Conservation (phyloP, 2,329 filamentous ascomycete species). For the Paraconiothyrium sp. region DNA sequence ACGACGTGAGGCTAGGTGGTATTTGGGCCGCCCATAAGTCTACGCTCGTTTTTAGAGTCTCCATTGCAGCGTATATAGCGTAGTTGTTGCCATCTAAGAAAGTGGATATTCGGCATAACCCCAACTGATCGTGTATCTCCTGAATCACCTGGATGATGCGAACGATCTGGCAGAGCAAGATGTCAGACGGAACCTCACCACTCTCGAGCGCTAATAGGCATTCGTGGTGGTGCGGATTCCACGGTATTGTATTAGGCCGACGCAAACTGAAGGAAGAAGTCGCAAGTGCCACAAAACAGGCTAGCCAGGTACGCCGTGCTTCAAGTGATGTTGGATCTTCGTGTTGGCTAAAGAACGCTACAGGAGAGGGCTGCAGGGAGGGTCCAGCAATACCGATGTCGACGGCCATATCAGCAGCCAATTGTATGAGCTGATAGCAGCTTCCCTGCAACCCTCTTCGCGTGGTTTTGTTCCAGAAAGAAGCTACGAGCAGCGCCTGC, state of each 20-base stretch:
- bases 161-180: constrained; percentile 38
- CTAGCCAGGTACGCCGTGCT: constrained; percentile 42
- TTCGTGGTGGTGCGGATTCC: constrained; percentile 34
- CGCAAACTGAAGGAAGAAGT: constrained; percentile 32
- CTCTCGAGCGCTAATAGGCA: constrained; percentile 31
- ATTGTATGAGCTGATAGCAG: constrained; percentile 37
- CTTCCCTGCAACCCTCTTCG: constrained; percentile 31
- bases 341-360: constrained; percentile 33
- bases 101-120: constrained; percentile 28
- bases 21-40: constrained; percentile 36
- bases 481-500: constrained; percentile 36
- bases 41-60: constrained; percentile 29
- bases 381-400: constrained; percentile 39
- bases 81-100: constrained; percentile 36
- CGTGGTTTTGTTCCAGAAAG: constrained; percentile 35
- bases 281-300: constrained; percentile 36
- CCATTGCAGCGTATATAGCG: constrained; percentile 27
- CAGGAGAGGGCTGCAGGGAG: constrained; percentile 34
- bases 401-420: constrained; percentile 42
- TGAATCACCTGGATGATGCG: constrained; percentile 32
- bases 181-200: constrained; percentile 28
- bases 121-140: constrained; percentile 31
- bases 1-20: constrained; percentile 29
- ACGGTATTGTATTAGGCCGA: constrained; percentile 32
- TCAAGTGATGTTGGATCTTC: constrained; percentile 32